Evolutionary conservation across 805 yeast genomes (phyloP), one percentile per base, ranked within the genome.

Genomic region (Zygoascus biomembranicola): DNA sequence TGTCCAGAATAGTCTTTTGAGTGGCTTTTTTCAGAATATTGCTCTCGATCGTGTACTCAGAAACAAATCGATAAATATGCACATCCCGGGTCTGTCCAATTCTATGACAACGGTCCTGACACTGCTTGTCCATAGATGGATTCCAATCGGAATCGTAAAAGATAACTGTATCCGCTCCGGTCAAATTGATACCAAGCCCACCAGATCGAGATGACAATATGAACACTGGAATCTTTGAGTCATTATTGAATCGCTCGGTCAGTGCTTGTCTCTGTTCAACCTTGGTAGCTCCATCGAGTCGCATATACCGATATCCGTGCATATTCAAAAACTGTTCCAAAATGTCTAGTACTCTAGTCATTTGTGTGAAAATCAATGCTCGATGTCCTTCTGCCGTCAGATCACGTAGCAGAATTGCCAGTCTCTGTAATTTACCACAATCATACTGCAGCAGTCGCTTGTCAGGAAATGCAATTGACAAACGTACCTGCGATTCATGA

Each of bases 71-170:
- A 73, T 95, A 94, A 54, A 94, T 94, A 68, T 94, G 99, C 37
- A 94, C 99, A 66, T 94, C 99, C 64, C 99, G 78, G 16, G 95
- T 89, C 69, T 94, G 99, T 6, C 99, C 99, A 67, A 94, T 94
- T 75, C 99, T 85, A 68, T 94, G 99, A 71, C 98, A 94, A 69
- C 99, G 83, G 71, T 94, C 99, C 70, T 94, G 99, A 72, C 99
- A 94, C 70, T 94, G 99, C 66, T 90, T 89, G 68, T 94, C 99
- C 97, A 94, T 94, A 1, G 98, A 96, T 1, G 99, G 99, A 66
- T 94, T 94, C 99, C 99, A 92, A 70, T 92, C 99, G 2, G 97
- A 89, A 69, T 94, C 99, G 68, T 95, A 94, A 71, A 94, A 95
- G 8, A 94, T 89, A 45, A 94, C 99, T 0, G 99, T 94, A 65